These are phyloP conservation scores for Candida andamanensis DNA, from an alignment of 805 yeast species.

Conservation along the genomic window DNA sequence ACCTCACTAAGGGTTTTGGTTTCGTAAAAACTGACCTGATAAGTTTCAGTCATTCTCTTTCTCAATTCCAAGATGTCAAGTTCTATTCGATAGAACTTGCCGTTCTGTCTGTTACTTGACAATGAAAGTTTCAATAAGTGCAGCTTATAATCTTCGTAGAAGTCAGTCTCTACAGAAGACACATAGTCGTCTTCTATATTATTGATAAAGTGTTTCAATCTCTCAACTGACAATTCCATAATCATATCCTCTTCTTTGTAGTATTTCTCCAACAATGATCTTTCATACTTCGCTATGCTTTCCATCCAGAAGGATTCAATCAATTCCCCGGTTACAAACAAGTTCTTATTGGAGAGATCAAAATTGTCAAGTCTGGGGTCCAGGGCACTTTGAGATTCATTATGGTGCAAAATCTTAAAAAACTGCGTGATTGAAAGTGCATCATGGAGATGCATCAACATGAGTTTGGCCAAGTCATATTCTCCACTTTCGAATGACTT, in stretches of 20 bases:
- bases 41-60: slow-evolving; percentile 29
- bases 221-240: slow-evolving; percentile 15
- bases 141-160: slow-evolving; percentile 20
- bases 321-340: slow-evolving; percentile 33
- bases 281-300: slow-evolving; percentile 21
- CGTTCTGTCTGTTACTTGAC: slow-evolving; percentile 16
- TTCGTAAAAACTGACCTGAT: slow-evolving; percentile 23
- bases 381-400: slow-evolving; percentile 30
- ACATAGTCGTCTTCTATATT: slow-evolving; percentile 9
- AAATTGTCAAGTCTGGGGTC: slow-evolving; percentile 11
- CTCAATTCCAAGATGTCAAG: slow-evolving; percentile 27
- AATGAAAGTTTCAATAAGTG: slow-evolving; percentile 18
- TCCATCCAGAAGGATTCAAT: slow-evolving; percentile 35
- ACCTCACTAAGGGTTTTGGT: slow-evolving; percentile 23
- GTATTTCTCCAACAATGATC: slow-evolving; percentile 21
- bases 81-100: slow-evolving; percentile 23
- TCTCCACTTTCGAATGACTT: slow-evolving; percentile 61
- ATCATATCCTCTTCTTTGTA: slow-evolving; percentile 27
- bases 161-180: slow-evolving; percentile 1
- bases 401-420: slow-evolving; percentile 56
- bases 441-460: slow-evolving; percentile 50
- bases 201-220: slow-evolving; percentile 17
- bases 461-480: slow-evolving; percentile 54
- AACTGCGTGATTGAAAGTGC: slow-evolving; percentile 62
- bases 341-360: slow-evolving; percentile 14